phyloP scores from a whole-genome alignment of 2,329 filamentous ascomycete species.

The Aspergillus hiratsukae region DNA sequence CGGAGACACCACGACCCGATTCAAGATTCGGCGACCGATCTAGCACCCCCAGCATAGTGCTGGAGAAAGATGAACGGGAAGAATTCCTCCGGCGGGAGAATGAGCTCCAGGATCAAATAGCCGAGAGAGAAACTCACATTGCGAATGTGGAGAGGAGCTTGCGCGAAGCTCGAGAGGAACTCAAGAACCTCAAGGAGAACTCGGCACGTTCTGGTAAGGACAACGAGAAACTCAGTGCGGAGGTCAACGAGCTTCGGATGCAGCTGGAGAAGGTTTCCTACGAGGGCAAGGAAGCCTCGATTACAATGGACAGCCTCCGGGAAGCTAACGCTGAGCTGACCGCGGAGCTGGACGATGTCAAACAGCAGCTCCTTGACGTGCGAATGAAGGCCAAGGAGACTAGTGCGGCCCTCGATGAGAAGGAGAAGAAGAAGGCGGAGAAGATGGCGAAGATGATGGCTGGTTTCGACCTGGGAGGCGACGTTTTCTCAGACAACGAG shows the following conservation, averaged over 20 bases:
- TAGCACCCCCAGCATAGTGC: constrained; percentile 76
- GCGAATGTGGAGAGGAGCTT: constrained; percentile 74
- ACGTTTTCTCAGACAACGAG: constrained; percentile 92
- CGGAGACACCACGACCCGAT: constrained; percentile 60
- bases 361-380: constrained; percentile 91
- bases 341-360: constrained; percentile 85
- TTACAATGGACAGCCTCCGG: constrained; percentile 96
- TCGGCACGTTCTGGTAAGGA: constrained; percentile 78
- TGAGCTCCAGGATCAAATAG: constrained; percentile 91
- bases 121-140: constrained; percentile 83
- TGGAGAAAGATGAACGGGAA: constrained; percentile 95
- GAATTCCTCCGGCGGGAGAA: constrained; percentile 95
- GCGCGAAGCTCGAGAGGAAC: constrained; percentile 79
- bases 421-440: constrained; percentile 97
- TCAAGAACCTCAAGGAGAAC: constrained; percentile 79
- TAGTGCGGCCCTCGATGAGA: constrained; percentile 84
- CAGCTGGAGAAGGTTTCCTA: constrained; percentile 92
- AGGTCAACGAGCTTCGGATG: constrained; percentile 93
- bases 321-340: constrained; percentile 94
- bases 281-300: constrained; percentile 92
- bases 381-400: constrained; percentile 97
- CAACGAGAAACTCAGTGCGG: constrained; percentile 78
- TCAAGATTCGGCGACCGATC: constrained; percentile 72
- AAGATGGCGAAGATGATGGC: constrained; percentile 99
- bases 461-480: constrained; percentile 87